A percentile compares a stretch with the other conserved stretches of the same genome.
phyloP scores from a whole-genome alignment of 768 basidiomycete genomes.

The Royoungia palumana region DNA sequence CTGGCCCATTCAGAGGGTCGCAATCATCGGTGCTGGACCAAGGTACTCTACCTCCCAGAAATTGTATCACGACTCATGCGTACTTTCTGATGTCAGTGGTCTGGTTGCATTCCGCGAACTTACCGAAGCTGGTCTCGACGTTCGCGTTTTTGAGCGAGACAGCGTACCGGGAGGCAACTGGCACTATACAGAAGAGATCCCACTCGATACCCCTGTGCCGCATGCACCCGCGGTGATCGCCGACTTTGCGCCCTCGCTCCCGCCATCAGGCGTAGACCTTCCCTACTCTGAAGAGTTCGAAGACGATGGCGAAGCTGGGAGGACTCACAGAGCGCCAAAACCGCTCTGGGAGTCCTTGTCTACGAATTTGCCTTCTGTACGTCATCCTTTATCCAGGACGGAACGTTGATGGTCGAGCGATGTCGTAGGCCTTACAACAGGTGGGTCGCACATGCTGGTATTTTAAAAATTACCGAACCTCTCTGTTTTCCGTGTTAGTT shows the following conservation, averaged over 20 bases:
- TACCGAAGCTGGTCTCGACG: slow-evolving; percentile 13
- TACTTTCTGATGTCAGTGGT: slow-evolving; percentile 1
- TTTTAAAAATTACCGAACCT: too few species aligned
- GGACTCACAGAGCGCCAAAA: slow-evolving; percentile 10
- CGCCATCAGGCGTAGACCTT: not conserved
- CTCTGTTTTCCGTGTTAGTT: not conserved
- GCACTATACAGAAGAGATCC: slow-evolving; percentile 16
- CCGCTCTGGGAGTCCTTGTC: slow-evolving; percentile 16
- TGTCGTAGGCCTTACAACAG: not conserved
- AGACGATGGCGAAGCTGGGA: slow-evolving; percentile 4
- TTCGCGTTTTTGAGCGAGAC: slow-evolving; percentile 18
- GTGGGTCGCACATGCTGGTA: not conserved
- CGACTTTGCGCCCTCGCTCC: slow-evolving; percentile 14
- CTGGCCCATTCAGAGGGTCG: slow-evolving; percentile 15
- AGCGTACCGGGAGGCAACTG: slow-evolving; percentile 12
- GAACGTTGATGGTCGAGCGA: too few species aligned
- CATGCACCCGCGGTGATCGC: slow-evolving; percentile 2
- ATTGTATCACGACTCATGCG: not conserved
- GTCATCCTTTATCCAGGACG: not conserved
- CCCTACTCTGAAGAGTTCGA: slow-evolving; percentile 11
- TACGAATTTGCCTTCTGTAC: slow-evolving; percentile 9
- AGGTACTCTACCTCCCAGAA: not conserved
- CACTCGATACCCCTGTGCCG: slow-evolving; percentile 11
- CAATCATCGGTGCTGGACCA: slow-evolving; percentile 15
- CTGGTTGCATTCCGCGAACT: slow-evolving; percentile 12